phyloP scores from a whole-genome alignment of 345 rosid species.

The Stellera chamaejasme region DNA sequence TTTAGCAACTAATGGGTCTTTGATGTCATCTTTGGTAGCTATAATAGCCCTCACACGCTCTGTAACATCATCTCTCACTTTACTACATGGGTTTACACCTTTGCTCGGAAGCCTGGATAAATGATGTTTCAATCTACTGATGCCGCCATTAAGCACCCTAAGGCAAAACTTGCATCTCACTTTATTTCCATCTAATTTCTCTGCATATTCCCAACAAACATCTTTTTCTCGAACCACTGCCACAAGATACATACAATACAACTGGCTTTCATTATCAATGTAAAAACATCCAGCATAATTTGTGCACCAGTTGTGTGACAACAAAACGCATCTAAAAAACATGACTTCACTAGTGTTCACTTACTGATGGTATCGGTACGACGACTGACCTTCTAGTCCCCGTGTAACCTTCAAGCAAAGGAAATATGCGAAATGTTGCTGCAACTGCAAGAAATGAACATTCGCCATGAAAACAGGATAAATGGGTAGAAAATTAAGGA shows the following conservation, averaged over 20 bases:
- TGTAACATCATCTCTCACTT: constrained; percentile 75
- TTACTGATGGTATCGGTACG: too few relatives aligned
- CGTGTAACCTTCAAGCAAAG: too few relatives aligned
- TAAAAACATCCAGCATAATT: neutral
- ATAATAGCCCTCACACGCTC: constrained; percentile 63
- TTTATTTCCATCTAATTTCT: constrained; percentile 82
- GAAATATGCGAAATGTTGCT: too few relatives aligned
- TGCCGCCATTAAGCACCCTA: constrained; percentile 74
- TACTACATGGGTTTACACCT: constrained; percentile 87
- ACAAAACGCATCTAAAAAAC: too few relatives aligned
- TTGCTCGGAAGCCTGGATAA: constrained; percentile 80
- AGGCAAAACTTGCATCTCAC: constrained; percentile 73
- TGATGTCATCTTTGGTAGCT: constrained; percentile 50
- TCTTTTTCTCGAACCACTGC: constrained; percentile 93
- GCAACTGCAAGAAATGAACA: too few relatives aligned
- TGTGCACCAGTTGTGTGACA: too few relatives aligned
- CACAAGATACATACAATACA: constrained; percentile 7
- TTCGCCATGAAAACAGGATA: too few relatives aligned
- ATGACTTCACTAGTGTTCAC: too few relatives aligned
- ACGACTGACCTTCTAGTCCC: too few relatives aligned
- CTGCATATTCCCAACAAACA: constrained; percentile 89
- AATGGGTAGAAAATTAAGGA: too few relatives aligned
- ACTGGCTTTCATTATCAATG: constrained; percentile 7
- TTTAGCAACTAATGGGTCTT: constrained; percentile 34
- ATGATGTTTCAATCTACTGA: constrained; percentile 87